Evolutionary conservation across 257 asterid species (phyloP), one percentile per base, ranked within the genome.

Genomic region (Rhazya stricta): DNA sequence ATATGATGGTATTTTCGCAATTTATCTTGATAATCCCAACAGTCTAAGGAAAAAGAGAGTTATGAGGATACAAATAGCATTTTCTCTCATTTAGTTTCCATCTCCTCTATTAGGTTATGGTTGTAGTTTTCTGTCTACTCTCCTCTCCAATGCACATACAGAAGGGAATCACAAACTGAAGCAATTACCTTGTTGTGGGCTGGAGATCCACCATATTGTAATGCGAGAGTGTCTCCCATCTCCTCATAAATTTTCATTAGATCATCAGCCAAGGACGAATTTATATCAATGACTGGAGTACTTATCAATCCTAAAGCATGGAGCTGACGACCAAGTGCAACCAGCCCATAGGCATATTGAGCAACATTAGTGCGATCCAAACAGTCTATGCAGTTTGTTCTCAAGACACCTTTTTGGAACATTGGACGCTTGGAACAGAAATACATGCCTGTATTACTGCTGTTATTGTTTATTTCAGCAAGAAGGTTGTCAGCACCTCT

Each of bases 341-440:
- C 96, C 58, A 91, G 85, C 74, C 98, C 99, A 86, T 79, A 91
- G 50, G 86, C 94, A 84, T 87, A 95, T 73, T 95, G 99, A n/a
- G 97, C 97, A 79, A 88, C 96, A 81, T 95, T 95, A 66, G 99
- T 95, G 76, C 99, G 96, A 79, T 95, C 99, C 84, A 95, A 74
- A 82, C 98, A 95, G 85, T 95, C 99, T 60, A 95, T 91, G 89
- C 99, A 95, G 76, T 95, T 95, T 71, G 99, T 95, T 84, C 98
- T 83, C 48, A 95, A 67, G 56, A 95, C 94, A 69, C 99, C 99
- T 78, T 86, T 85, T 83, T 93, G 99, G 82, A 89, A 85, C 83
- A 75, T 51, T 8, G 90, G 85, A 50, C 85, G 81, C 84, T 84
- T 84, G 80, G 74, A 80, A 73, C 63, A 53, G 69, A 43, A 73